A percentile compares a stretch with the other conserved stretches of the same genome.
phyloP scores from a whole-genome alignment of 2,329 filamentous ascomycete genomes.

The Pseudocercospora crystallina region DNA sequence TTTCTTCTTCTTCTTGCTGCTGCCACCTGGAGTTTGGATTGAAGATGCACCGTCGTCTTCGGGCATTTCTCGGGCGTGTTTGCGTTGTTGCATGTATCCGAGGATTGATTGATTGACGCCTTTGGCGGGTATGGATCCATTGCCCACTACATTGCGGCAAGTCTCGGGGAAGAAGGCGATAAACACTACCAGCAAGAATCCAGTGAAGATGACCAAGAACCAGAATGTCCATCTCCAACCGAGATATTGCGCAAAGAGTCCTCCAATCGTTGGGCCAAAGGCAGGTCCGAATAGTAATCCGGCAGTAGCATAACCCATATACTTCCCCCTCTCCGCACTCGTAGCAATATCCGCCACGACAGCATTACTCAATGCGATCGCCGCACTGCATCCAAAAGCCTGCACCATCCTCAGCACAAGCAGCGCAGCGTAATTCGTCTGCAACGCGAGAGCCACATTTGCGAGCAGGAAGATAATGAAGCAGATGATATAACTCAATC shows the following conservation, averaged over 20 bases:
- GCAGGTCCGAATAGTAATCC: constrained; percentile 22
- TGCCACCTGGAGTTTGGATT: background rate
- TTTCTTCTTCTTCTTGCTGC: constrained; percentile 8
- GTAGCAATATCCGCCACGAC: constrained; percentile 40
- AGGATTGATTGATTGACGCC: constrained; percentile 32
- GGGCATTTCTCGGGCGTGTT: constrained; percentile 11
- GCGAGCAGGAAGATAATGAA: constrained; percentile 32
- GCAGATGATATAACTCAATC: constrained; percentile 29
- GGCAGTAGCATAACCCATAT: constrained; percentile 40
- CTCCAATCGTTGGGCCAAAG: constrained; percentile 31
- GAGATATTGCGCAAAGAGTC: constrained; percentile 36
- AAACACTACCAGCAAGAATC: constrained; percentile 32
- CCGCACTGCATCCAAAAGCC: constrained; percentile 41
- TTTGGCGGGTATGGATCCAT: constrained; percentile 33
- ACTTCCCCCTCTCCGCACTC: constrained; percentile 35
- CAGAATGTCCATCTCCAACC: constrained; percentile 42
- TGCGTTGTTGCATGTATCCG: constrained; percentile 24
- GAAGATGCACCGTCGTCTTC: constrained; percentile 12
- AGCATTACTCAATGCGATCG: constrained; percentile 37
- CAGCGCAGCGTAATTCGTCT: constrained; percentile 27
- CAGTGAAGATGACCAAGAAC: constrained; percentile 45
- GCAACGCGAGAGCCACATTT: constrained; percentile 29
- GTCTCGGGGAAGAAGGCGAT: constrained; percentile 40
- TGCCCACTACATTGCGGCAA: constrained; percentile 43
- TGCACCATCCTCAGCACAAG: constrained; percentile 40